phyloP scores from a whole-genome alignment of 768 basidiomycete species.

The Termitomyces sp. region DNA sequence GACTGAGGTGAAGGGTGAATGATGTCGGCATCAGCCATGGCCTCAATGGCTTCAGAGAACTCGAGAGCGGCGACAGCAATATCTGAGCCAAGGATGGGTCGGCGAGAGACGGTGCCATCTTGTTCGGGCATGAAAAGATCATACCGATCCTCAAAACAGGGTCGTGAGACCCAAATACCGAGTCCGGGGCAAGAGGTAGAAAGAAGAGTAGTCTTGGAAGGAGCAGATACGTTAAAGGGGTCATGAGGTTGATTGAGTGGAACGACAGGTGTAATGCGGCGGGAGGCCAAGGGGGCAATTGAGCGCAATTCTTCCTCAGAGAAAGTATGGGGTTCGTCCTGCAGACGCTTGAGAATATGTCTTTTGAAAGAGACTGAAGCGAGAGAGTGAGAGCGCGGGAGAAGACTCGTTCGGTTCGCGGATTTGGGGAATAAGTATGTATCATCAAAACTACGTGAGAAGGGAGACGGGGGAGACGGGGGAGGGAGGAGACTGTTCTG shows the following conservation, averaged over 20 bases:
- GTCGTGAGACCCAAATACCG: constrained; percentile 63
- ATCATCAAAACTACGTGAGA: constrained; percentile 32
- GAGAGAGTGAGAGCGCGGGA: constrained; percentile 34
- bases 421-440: constrained; percentile 50
- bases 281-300: constrained; percentile 40
- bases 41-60: constrained; percentile 62
- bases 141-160: constrained; percentile 72
- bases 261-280: constrained; percentile 19
- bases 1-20: constrained; percentile 18
- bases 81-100: constrained; percentile 41
- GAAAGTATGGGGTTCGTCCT: constrained; percentile 24
- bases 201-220: constrained; percentile 24
- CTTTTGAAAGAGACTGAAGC: constrained; percentile 45
- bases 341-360: constrained; percentile 42
- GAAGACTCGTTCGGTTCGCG: constrained; percentile 33
- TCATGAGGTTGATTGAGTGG: constrained; percentile 19
- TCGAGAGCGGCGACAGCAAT: constrained; percentile 69
- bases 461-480: constrained; percentile 42
- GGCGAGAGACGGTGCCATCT: constrained; percentile 28
- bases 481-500: constrained; percentile 40
- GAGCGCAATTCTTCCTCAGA: constrained; percentile 35
- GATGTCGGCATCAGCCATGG: constrained; percentile 49
- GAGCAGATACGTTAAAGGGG: constrained; percentile 29
- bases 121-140: constrained; percentile 45
- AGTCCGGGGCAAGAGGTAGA: constrained; percentile 50